These are phyloP conservation scores for Diaporthe sp. DNA, from an alignment of 2,329 filamentous ascomycete species.

Conservation along the genomic window DNA sequence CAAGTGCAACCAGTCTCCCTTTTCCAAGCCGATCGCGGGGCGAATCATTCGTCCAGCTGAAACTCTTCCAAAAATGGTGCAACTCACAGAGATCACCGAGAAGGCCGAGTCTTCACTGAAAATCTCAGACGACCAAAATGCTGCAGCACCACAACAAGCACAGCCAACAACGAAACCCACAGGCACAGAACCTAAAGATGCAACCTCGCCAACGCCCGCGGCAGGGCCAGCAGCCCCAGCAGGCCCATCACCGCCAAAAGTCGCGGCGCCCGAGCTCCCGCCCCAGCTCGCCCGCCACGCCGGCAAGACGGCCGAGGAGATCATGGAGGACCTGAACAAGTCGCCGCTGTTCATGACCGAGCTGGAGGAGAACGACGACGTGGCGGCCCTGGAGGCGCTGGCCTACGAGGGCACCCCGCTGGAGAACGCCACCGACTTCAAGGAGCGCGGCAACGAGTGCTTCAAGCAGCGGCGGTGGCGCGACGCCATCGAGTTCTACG, in stretches of 20 bases:
- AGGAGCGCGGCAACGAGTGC: conserved; percentile 92
- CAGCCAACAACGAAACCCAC: conserved; percentile 11
- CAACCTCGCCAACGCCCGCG: background rate
- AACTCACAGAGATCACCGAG: conserved; percentile 37
- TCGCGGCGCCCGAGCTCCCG: conserved; percentile 59
- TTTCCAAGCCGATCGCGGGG: background rate
- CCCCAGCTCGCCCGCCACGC: conserved; percentile 57
- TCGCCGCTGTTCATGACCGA: conserved; percentile 96
- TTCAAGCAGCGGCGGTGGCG: conserved; percentile 80
- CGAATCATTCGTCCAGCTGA: conserved; percentile 1
- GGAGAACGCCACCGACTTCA: conserved; percentile 88
- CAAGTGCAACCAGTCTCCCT: background rate
- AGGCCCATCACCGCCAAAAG: conserved; percentile 35
- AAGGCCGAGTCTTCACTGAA: conserved; percentile 35
- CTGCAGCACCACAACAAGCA: conserved; percentile 35
- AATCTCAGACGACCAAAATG: conserved; percentile 40
- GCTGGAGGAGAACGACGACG: conserved; percentile 85
- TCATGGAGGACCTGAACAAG: conserved; percentile 70
- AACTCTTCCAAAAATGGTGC: conserved; percentile 34
- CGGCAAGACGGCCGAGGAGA: conserved; percentile 68
- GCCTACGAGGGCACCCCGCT: conserved; percentile 92
- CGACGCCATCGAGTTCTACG: conserved; percentile 93
- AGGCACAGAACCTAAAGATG: conserved; percentile 8
- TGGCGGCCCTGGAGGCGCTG: conserved; percentile 90
- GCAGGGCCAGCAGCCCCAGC: conserved; percentile 19